Conservation (phyloP, 2,329 filamentous ascomycete genomes). For the Exophiala sp. region DNA sequence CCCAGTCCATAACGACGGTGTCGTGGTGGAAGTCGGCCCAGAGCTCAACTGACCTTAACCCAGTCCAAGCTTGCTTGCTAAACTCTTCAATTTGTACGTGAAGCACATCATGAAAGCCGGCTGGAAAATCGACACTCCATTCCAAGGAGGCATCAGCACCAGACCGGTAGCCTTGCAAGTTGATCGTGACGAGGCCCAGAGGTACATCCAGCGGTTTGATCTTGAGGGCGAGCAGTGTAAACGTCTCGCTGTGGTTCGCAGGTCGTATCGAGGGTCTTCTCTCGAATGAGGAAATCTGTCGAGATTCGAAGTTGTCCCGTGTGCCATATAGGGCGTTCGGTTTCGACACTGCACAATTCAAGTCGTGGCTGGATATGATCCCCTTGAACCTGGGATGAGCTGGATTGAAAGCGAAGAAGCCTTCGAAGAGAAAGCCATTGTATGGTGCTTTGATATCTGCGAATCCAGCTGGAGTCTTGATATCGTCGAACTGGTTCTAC, state of each 20-base stretch:
- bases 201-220: slow-evolving; percentile 30
- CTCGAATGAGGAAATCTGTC: not conserved
- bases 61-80: slow-evolving; percentile 22
- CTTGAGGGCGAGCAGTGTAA: slow-evolving; percentile 23
- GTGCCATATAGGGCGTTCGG: slow-evolving; percentile 31
- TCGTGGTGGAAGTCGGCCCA: slow-evolving; percentile 28
- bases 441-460: slow-evolving; percentile 17
- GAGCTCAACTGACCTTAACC: slow-evolving; percentile 24
- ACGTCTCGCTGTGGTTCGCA: slow-evolving; percentile 11
- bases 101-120: slow-evolving; percentile 27
- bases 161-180: slow-evolving; percentile 14
- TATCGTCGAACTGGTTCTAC: slow-evolving; percentile 21
- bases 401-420: slow-evolving; percentile 26
- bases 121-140: slow-evolving; percentile 29
- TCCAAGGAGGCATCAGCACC: slow-evolving; percentile 1
- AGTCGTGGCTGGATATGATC: slow-evolving; percentile 25
- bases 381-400: slow-evolving; percentile 16
- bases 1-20: slow-evolving; percentile 27
- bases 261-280: slow-evolving; percentile 11
- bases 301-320: slow-evolving; percentile 9
- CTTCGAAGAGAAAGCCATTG: slow-evolving; percentile 20
- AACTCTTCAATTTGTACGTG: slow-evolving; percentile 25
- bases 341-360: slow-evolving; percentile 30
- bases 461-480: slow-evolving; percentile 18
- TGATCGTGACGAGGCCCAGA: slow-evolving; percentile 15